Evolutionary conservation across 2,329 filamentous ascomycete species (phyloP), one percentile per base, ranked within the genome.

Genomic region (Aspergillus intermedius): DNA sequence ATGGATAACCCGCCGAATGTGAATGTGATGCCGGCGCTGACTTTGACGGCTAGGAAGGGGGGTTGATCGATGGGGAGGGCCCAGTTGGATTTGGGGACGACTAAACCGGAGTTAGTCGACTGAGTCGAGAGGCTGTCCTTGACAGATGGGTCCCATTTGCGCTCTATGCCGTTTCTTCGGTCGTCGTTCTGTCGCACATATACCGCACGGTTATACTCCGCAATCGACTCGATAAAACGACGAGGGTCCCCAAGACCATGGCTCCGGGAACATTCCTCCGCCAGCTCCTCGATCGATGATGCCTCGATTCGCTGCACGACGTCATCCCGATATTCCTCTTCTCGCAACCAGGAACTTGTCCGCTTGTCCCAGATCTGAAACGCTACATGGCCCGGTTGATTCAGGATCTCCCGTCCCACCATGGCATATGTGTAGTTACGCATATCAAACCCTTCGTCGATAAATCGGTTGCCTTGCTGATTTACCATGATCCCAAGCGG

Each of bases 391-490:
- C 74, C 73, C 0, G 81, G 79, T 55, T 86, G 83, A 12, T 68
- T 63, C 15, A 86, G 66, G 43, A 87, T 84, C 8, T 77, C 80
- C 12, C 74, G 68, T 0, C 83, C 83, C 56, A 86, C 84, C 55
- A 78, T 78, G 22, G 83, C 83, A 55, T 86, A 86, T 0, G 83
- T 86, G 58, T 80, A 85, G 59, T 86, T 86, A 2, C 82, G 71
- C 54, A 85, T 62, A 54, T 86, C 83, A 7, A 79, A 56, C 0
- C 83, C 83, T 58, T 87, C 83, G 55, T 86, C 82, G 0, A 86
- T 81, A 57, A 86, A 86, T 1, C 83, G 71, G 39, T 75, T 59
- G 0, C 83, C 83, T 0, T 76, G 58, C 0, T 64, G 62, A 55
- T 87, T 86, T 13, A 86, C 49, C 77, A 84, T 86, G 10, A 86